Evolutionary conservation across 345 rosid genomes (phyloP).

Genomic region (Euphorbia pulcherrima): DNA sequence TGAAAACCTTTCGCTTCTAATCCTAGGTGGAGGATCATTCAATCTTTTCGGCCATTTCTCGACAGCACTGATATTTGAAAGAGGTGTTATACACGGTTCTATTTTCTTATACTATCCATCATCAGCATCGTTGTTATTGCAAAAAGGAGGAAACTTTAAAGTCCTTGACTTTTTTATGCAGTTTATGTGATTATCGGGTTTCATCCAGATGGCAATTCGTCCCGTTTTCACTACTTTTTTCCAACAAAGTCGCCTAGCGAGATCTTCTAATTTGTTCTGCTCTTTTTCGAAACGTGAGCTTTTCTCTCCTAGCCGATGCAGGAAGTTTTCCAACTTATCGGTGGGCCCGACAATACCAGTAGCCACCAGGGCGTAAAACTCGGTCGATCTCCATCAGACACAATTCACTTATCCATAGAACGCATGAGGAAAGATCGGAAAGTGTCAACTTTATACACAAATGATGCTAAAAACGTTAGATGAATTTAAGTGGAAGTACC

Average conservation of each 20-base stretch:
- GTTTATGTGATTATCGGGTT: no score
- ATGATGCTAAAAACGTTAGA: not conserved
- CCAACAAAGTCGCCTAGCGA: constrained; percentile 59
- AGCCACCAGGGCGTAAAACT: constrained; percentile 64
- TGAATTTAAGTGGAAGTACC: constrained; percentile 33
- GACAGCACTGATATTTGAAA: constrained; percentile 33
- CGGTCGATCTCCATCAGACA: constrained; percentile 70
- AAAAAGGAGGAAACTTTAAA: no score
- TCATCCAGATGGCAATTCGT: no score
- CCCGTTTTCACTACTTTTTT: constrained; percentile 53
- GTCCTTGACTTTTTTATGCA: no score
- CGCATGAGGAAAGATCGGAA: not conserved
- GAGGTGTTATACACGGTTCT: constrained; percentile 56
- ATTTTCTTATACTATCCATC: constrained; percentile 53
- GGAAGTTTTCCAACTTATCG: no score
- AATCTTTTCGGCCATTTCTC: constrained; percentile 53
- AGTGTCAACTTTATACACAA: not conserved
- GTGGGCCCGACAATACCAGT: constrained; percentile 69
- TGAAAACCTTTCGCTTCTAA: constrained; percentile 34
- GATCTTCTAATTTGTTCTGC: constrained; percentile 47
- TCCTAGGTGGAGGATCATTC: constrained; percentile 37
- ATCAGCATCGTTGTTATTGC: constrained; percentile 46
- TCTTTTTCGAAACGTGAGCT: constrained; percentile 43
- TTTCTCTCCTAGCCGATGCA: constrained; percentile 43
- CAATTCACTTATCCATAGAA: constrained; percentile 44